Evolutionary conservation across 495 filamentous ascomycete species (phyloP).

Genomic region (Hypoxylon trugodes): DNA sequence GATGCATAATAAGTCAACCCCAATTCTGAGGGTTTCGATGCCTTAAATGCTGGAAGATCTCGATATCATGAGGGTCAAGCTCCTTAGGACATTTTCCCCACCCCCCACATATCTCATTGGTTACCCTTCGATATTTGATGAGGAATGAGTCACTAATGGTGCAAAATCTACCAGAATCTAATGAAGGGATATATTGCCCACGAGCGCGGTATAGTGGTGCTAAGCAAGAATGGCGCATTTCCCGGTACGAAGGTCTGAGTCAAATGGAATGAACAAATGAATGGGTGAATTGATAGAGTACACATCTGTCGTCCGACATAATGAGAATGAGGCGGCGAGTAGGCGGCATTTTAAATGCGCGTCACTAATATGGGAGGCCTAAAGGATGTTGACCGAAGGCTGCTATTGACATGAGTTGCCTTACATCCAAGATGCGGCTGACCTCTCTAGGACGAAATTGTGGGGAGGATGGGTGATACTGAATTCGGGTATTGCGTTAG

Average conservation of each 20-base stretch:
- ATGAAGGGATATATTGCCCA: slow-evolving; percentile 99
- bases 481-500: slow-evolving; percentile 23
- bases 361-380: slow-evolving; percentile 4
- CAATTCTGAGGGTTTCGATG: too few species aligned
- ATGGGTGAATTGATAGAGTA: slow-evolving; percentile 4
- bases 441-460: slow-evolving; percentile 23
- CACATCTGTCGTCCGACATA: not conserved
- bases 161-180: slow-evolving; percentile 66
- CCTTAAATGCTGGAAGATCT: too few species aligned
- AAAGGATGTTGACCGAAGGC: slow-evolving; percentile 1
- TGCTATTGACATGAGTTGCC: slow-evolving; percentile 6
- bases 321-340: not conserved
- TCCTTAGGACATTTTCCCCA: too few species aligned
- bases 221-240: slow-evolving; percentile 91
- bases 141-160: slow-evolving; percentile 32
- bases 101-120: too few species aligned
- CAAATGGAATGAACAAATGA: not conserved
- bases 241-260: slow-evolving; percentile 91
- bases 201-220: slow-evolving; percentile 84
- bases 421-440: slow-evolving; percentile 29
- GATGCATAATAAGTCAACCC: too few species aligned
- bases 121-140: not conserved
- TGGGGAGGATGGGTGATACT: slow-evolving; percentile 20
- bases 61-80: too few species aligned
- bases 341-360: slow-evolving; percentile 14